Conservation (phyloP, 2,329 filamentous ascomycete genomes). For the Purpureocillium lavendulum region DNA sequence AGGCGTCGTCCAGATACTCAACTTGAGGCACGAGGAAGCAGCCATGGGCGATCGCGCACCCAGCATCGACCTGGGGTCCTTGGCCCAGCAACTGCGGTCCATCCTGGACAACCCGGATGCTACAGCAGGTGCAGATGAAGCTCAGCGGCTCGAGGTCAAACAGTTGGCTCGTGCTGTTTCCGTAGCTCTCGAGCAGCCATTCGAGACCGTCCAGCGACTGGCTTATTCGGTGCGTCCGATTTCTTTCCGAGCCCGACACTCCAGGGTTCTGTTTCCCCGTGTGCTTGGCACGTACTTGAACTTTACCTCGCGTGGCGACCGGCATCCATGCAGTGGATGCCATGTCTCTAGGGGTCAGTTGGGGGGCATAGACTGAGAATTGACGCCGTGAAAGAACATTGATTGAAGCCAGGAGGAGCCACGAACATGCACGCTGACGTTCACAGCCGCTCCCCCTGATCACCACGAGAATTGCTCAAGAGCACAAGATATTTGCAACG, state of each 20-base stretch:
- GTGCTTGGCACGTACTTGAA: too few species aligned
- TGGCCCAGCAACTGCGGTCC: not conserved
- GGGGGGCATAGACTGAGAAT: too few species aligned
- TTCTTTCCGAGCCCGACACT: not conserved
- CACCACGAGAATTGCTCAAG: conserved; percentile 8
- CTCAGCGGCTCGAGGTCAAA: conserved; percentile 1
- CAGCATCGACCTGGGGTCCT: not conserved
- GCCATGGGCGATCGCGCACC: not conserved
- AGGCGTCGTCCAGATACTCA: too few species aligned
- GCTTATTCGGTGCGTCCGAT: conserved; percentile 6
- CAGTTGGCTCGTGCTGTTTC: conserved; percentile 5
- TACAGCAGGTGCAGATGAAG: not conserved
- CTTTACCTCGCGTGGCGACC: too few species aligned
- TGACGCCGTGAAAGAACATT: too few species aligned
- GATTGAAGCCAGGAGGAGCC: too few species aligned
- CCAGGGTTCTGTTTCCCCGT: not conserved
- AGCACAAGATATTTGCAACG: conserved; percentile 8
- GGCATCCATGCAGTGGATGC: too few species aligned
- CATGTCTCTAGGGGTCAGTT: too few species aligned
- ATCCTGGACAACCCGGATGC: not conserved
- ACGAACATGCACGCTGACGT: too few species aligned
- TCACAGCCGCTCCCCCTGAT: conserved; percentile 7
- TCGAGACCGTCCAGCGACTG: conserved; percentile 10
- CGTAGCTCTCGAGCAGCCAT: conserved; percentile 9
- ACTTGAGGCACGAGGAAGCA: too few species aligned